A percentile compares a stretch with the other conserved stretches of the same genome.
Conservation (phyloP, 768 basidiomycete species). For the Rhodotorula paludigena region DNA sequence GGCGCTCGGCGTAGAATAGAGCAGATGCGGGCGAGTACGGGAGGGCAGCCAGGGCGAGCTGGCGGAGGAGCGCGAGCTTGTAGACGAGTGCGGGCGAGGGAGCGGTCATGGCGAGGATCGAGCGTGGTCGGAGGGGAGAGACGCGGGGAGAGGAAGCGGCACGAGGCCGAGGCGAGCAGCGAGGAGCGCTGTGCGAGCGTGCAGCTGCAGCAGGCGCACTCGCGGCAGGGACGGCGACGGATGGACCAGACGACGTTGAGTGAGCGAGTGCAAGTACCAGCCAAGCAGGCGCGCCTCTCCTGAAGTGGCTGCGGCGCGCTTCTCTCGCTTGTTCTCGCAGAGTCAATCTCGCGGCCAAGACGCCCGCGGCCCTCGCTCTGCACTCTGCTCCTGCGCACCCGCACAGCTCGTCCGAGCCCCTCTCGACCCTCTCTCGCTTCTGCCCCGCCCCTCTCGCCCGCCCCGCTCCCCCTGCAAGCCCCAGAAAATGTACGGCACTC, state of each 20-base stretch:
- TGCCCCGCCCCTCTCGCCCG: not conserved
- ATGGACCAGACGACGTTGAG: not conserved
- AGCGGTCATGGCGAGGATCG: too few relatives aligned
- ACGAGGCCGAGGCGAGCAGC: not conserved
- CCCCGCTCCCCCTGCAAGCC: not conserved
- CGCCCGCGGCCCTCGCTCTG: not conserved
- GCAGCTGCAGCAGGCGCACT: too few relatives aligned
- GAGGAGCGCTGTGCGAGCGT: not conserved
- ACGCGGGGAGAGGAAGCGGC: not conserved
- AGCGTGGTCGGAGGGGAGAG: not conserved
- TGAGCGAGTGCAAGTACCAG: too few relatives aligned
- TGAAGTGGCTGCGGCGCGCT: not conserved
- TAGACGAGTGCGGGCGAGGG: not conserved
- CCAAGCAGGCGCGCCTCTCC: too few relatives aligned
- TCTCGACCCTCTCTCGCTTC: not conserved
- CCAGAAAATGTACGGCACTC: slow-evolving; percentile 1
- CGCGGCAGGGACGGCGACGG: not conserved
- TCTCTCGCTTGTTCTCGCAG: not conserved
- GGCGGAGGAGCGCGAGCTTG: slow-evolving; percentile 9
- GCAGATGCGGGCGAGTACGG: slow-evolving; percentile 54
- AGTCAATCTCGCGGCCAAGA: not conserved
- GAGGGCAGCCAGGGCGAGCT: slow-evolving; percentile 12
- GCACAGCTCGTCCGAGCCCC: not conserved
- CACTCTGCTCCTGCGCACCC: not conserved
- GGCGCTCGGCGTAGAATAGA: slow-evolving; percentile 82